Conservation (phyloP, 2,329 filamentous ascomycete genomes). For the Allantophomopsis lycopodina region DNA sequence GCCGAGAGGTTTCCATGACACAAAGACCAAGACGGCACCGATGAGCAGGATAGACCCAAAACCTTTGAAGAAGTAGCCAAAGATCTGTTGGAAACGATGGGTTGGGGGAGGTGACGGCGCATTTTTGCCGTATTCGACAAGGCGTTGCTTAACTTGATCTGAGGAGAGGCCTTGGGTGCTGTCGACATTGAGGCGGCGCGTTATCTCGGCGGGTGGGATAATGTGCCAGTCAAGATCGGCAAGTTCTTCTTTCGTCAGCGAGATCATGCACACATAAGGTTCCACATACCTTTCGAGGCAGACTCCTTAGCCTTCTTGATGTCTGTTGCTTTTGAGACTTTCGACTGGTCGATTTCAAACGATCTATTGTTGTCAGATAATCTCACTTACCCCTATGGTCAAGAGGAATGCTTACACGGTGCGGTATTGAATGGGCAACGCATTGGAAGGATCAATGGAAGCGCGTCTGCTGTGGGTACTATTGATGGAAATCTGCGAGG, state of each 20-base stretch:
- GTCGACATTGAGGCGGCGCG: slow-evolving; percentile 42
- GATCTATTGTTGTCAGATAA: slow-evolving; percentile 20
- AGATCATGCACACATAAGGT: slow-evolving; percentile 3
- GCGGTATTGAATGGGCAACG: slow-evolving; percentile 38
- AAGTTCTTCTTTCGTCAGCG: slow-evolving; percentile 29
- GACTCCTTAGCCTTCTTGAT: slow-evolving; percentile 26
- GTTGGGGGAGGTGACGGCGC: slow-evolving; percentile 51
- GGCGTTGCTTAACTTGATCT: slow-evolving; percentile 38
- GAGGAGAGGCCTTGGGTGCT: slow-evolving; percentile 41
- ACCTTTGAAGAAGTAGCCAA: slow-evolving; percentile 64
- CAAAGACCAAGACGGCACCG: slow-evolving; percentile 58
- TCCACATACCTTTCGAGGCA: slow-evolving; percentile 26
- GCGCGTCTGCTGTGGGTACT: slow-evolving; percentile 14
- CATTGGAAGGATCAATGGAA: slow-evolving; percentile 24
- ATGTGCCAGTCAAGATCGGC: slow-evolving; percentile 56
- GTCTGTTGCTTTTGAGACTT: slow-evolving; percentile 27
- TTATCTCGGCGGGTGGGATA: slow-evolving; percentile 41
- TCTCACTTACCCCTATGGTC: too few species aligned
- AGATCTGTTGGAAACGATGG: slow-evolving; percentile 38
- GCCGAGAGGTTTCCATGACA: slow-evolving; percentile 65
- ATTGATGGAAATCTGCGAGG: slow-evolving; percentile 14
- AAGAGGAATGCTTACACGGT: slow-evolving; percentile 23
- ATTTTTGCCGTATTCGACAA: slow-evolving; percentile 52
- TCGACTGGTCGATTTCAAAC: slow-evolving; percentile 40
- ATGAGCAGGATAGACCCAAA: slow-evolving; percentile 60